Evolutionary conservation across 768 basidiomycete genomes (phyloP).

Genomic region (Lentinus brumalis): DNA sequence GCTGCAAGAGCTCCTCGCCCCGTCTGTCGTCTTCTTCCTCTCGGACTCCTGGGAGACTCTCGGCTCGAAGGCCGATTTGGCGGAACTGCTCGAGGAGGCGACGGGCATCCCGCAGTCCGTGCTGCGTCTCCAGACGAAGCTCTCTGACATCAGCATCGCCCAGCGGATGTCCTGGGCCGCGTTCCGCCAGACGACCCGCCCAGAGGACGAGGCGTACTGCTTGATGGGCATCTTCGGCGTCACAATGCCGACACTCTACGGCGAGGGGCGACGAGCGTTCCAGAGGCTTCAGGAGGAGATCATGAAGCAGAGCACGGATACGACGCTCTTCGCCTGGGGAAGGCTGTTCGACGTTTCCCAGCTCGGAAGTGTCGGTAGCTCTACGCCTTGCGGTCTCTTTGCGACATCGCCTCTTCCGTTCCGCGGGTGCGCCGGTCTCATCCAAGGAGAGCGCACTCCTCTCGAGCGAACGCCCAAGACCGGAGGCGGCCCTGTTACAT

Average conservation of each 20-base stretch:
- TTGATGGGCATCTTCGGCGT: constrained; percentile 9
- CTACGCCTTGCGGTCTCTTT: no score
- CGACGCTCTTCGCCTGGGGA: constrained; percentile 8
- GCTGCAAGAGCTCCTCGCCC: constrained; percentile 4
- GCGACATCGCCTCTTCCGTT: no score
- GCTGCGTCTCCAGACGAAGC: background rate
- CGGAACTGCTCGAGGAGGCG: background rate
- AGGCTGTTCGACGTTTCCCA: background rate
- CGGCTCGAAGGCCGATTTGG: background rate
- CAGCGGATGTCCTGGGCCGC: constrained; percentile 13
- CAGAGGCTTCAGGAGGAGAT: constrained; percentile 9
- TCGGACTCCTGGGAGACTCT: background rate
- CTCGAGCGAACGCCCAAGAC: no score
- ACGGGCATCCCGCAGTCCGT: background rate
- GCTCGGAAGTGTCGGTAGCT: no score
- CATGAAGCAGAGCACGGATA: background rate
- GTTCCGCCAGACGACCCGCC: constrained; percentile 1
- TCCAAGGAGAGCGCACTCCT: no score
- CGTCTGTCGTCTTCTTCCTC: background rate
- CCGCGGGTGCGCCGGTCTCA: no score
- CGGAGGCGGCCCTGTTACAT: no score
- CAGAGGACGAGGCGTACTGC: constrained; percentile 15
- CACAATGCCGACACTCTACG: constrained; percentile 10
- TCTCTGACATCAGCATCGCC: background rate
- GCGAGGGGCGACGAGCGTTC: constrained; percentile 11